Evolutionary conservation across 768 basidiomycete genomes (phyloP), one percentile per base, ranked within the genome.

Genomic region (Suillus cothurnatus): DNA sequence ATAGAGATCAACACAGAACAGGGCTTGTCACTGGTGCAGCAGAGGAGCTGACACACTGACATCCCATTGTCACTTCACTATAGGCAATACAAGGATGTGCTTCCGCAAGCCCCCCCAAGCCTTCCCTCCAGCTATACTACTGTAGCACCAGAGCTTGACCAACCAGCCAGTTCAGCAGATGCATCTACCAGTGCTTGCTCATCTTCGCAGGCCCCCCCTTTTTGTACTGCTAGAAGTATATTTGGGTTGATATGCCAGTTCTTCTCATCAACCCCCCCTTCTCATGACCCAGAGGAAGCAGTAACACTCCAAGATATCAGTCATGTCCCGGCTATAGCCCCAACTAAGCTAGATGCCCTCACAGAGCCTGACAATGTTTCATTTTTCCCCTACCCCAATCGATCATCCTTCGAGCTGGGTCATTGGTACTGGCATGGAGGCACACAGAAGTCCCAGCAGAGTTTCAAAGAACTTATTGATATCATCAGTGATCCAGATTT

Each of bases 101-200:
- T 66, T 4, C 65, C 65, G 3, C 52, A 66, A 45, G 28, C 61
- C 9, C 55, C 12, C 1, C 53, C 53, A 12, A 55, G 53, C 5
- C 0, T 3, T 2, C 53, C 32, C 31, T 3, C 53, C 1, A 4
- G 53, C 6, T 12, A 55, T 32, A 34, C 52, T 19, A 2, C 19
- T 5, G 8, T 2, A 31, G 31, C 31, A 21, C 21, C 11, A 6
- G 31, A 34, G 19, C 11, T 6, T 21, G 14, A 53, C 36, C 19
- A 26, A 52, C 36, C 26, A 12, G 26, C 53, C 53, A 11, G 12
- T 1, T 1, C 36, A 38, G 12, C 7, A 12, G 21, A 21, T 3
- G 11, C 1, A 0, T 50, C 26, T 5, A 26, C n/a, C 8, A 2
- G 57, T 23, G 23, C 0, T 15, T 8, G 26, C 38, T 5, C 64